Conservation (phyloP, 169 alveolate genomes). For the Plasmodium blacklocki region DNA sequence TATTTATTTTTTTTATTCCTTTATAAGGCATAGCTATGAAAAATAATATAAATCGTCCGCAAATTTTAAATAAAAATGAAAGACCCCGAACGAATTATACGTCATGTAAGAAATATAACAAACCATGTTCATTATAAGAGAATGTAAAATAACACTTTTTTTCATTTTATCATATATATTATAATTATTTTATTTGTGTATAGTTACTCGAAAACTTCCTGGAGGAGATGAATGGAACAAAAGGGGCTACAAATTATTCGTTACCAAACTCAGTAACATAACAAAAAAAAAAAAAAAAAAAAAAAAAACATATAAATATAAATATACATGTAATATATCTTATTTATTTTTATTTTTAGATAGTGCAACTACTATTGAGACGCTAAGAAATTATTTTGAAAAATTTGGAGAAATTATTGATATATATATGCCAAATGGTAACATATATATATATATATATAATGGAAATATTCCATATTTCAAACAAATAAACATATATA, state of each 20-base stretch:
- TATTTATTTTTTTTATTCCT: neutral
- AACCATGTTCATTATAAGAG: neutral
- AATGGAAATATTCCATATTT: neutral
- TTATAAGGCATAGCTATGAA: conserved; percentile 7
- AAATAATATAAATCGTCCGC: conserved; percentile 25
- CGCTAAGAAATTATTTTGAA: conserved; percentile 49
- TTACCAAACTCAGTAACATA: conserved; percentile 55
- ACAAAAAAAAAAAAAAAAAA: neutral
- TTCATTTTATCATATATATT: neutral
- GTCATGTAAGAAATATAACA: conserved; percentile 26
- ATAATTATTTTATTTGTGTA: neutral
- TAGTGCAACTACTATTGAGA: conserved; percentile 58
- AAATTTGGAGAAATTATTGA: conserved; percentile 57
- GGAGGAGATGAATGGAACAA: conserved; percentile 74
- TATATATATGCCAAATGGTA: conserved; percentile 69
- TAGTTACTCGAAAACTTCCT: conserved; percentile 37
- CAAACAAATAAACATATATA: neutral
- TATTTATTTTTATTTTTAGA: conserved; percentile 20
- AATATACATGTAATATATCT: neutral
- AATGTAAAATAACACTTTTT: no score
- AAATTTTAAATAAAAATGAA: neutral
- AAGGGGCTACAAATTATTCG: conserved; percentile 58
- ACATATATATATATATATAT: neutral
- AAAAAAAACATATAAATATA: neutral
- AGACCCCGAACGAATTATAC: neutral